Evolutionary conservation across 805 yeast species (phyloP).

Genomic region (Starmera dryadoides): DNA sequence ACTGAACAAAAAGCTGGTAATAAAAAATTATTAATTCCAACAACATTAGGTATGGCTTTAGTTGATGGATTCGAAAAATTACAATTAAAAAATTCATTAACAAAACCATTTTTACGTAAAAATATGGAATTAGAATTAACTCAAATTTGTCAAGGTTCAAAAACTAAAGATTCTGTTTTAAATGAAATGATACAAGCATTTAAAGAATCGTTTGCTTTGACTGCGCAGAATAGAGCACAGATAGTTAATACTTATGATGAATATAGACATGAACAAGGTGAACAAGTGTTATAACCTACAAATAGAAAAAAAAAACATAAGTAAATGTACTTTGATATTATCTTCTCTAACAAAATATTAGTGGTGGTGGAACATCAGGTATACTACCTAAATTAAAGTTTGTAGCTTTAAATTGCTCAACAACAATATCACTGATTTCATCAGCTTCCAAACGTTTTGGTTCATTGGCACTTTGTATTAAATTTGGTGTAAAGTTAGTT

Average conservation of each 20-base stretch:
- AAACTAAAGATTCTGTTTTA: constrained; percentile 46
- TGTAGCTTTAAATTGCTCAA: constrained; percentile 39
- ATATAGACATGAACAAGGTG: constrained; percentile 9
- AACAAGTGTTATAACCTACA: not conserved
- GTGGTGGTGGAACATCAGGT: constrained; percentile 72
- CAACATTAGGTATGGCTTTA: constrained; percentile 76
- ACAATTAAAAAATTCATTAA: constrained; percentile 65
- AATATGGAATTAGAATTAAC: constrained; percentile 63
- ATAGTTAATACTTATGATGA: constrained; percentile 27
- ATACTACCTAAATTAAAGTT: constrained; percentile 52
- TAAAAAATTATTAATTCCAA: constrained; percentile 55
- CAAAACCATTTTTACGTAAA: constrained; percentile 84
- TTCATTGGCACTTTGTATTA: constrained; percentile 27
- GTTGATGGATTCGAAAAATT: constrained; percentile 84
- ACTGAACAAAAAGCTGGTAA: constrained; percentile 27
- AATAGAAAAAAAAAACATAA: not conserved
- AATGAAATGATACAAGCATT: constrained; percentile 49
- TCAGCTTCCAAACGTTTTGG: constrained; percentile 22
- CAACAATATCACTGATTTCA: constrained; percentile 36
- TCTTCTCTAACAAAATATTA: constrained; percentile 28
- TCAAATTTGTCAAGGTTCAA: constrained; percentile 60
- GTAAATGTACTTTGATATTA: not conserved
- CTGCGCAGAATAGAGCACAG: constrained; percentile 32
- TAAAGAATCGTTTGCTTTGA: constrained; percentile 48
- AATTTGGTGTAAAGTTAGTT: constrained; percentile 8